Evolutionary conservation across 2,329 filamentous ascomycete genomes (phyloP), one percentile per base, ranked within the genome.

Genomic region (Stemphylium lycopersici): DNA sequence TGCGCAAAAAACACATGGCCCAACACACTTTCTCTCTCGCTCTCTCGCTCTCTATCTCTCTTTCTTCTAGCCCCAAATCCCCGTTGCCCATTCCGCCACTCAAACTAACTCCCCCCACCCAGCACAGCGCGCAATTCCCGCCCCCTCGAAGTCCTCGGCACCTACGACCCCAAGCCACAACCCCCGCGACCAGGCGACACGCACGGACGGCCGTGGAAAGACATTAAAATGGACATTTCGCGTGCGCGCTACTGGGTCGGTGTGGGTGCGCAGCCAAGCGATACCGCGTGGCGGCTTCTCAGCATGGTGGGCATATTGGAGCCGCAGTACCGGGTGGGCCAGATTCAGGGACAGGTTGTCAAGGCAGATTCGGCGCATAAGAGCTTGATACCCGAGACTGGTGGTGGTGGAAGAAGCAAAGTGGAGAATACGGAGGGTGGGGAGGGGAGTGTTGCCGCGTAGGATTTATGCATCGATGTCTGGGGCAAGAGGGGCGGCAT

Each of bases 241-340:
- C 83, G 95, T 56, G 90, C 93, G 52, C 88, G 89, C 76, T 99
- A 99, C 80, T 99, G 95, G 95, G 83, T 99, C 32, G 95, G 95
- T 73, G 93, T 98, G 3, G 95, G 95, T 1, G 95, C 95, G 51
- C 95, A 99, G 79, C 95, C 95, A 8, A 93, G 90, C 59, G 91
- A 97, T 65, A 87, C 90, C 3, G 90, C 90, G 32, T 96, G 93
- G 93, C 84, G 91, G 72, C 76, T 98, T 67, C 79, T 99, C 66
- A 85, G 84, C 51, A 89, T 96, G 90, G 91, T 75, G 26, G 73
- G 73, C 26, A 71, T 76, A 32, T 58, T 76, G 15, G 73, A 76
- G 55, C 73, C 74, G 3, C 65, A 70, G 51, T 76, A 70, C 45
- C 64, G 74, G 29, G 59, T 76, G 7, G 61, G 60, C 0, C 60